Percentiles rank a stretch among this genome's conserved stretches.
phyloP scores from a whole-genome alignment of 208 protist genomes.

The Leishmania tarentolae region DNA sequence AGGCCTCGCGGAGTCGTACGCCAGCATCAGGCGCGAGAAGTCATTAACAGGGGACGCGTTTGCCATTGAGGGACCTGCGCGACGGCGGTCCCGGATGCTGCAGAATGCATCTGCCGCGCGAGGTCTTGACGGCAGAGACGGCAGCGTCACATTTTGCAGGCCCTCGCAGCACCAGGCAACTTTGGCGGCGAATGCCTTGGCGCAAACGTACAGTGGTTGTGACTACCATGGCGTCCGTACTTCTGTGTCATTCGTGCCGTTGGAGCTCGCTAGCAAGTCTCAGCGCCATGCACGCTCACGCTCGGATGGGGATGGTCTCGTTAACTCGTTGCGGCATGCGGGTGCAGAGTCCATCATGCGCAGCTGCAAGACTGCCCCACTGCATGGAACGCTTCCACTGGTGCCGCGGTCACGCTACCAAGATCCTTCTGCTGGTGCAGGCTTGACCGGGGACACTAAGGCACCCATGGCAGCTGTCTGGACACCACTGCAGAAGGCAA shows the following conservation, averaged over 20 bases:
- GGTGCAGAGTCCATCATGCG: background rate
- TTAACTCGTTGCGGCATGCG: background rate
- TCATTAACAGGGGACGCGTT: slow-evolving; percentile 2
- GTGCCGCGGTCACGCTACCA: slow-evolving; percentile 10
- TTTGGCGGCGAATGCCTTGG: background rate
- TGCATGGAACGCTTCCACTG: background rate
- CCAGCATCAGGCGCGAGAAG: background rate
- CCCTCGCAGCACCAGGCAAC: background rate
- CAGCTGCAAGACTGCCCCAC: background rate
- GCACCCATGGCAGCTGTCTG: background rate
- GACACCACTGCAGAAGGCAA: background rate
- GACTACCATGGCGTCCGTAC: background rate
- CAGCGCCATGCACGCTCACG: slow-evolving; percentile 5
- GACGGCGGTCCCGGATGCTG: slow-evolving; percentile 26
- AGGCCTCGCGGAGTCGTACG: slow-evolving; percentile 1
- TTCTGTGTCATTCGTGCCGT: background rate
- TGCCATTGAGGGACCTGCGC: slow-evolving; percentile 32
- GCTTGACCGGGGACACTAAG: background rate
- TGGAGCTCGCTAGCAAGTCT: background rate
- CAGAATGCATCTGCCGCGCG: slow-evolving; percentile 8
- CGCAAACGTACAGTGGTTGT: background rate
- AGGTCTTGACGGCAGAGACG: background rate
- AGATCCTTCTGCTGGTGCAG: background rate
- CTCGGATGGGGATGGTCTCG: slow-evolving; percentile 5
- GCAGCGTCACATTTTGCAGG: background rate